A percentile compares a stretch with the other conserved stretches of the same genome.
Conservation (phyloP, 164 flowering plant genomes). For the Annona cherimola region DNA sequence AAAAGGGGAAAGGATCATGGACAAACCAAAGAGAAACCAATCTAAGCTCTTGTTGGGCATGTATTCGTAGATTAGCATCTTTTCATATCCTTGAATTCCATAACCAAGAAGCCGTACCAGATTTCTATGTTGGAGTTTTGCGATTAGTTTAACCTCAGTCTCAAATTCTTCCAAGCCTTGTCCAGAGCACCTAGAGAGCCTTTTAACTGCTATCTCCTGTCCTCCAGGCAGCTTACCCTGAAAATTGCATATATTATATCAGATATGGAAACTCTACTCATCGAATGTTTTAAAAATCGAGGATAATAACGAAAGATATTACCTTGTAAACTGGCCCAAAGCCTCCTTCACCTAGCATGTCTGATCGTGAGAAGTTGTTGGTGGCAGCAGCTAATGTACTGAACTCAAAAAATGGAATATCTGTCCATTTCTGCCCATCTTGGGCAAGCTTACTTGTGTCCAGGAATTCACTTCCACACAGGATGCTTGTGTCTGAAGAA, state of each 20-base stretch:
- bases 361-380: neutral
- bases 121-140: slow-evolving; percentile 39
- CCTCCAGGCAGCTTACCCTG: slow-evolving; percentile 30
- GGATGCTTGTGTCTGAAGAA: neutral
- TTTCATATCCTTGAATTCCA: slow-evolving; percentile 29
- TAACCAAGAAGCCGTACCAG: slow-evolving; percentile 35
- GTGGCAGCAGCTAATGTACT: neutral
- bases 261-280: neutral
- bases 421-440: neutral
- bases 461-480: neutral
- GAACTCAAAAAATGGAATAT: slow-evolving; percentile 1
- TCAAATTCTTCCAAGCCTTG: slow-evolving; percentile 34
- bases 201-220: slow-evolving; percentile 35
- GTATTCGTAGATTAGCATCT: slow-evolving; percentile 35
- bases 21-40: slow-evolving; percentile 22
- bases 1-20: neutral
- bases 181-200: slow-evolving; percentile 28
- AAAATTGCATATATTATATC: neutral
- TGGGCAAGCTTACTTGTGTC: neutral
- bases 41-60: slow-evolving; percentile 32
- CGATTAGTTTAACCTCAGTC: slow-evolving; percentile 29
- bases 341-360: neutral
- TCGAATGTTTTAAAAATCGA: no score
- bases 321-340: slow-evolving; percentile 3
- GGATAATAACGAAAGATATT: neutral